These are phyloP conservation scores for Lactarius trivialis DNA, from an alignment of 768 basidiomycete species.

Conservation along the genomic window DNA sequence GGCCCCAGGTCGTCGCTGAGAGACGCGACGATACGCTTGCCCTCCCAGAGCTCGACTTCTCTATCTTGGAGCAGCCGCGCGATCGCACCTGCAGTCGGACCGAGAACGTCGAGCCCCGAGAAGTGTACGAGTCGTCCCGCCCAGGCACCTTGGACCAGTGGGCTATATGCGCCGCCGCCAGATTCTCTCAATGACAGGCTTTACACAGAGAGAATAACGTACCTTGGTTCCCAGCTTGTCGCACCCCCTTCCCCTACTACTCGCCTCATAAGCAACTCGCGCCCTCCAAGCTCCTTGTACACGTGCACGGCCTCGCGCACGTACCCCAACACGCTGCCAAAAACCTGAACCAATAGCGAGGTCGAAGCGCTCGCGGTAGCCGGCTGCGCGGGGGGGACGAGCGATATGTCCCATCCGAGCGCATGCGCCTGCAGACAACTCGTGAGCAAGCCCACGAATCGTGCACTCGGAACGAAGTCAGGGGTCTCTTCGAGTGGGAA, in stretches of 20 bases:
- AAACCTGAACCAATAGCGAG: constrained; percentile 47
- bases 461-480: constrained; percentile 40
- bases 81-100: constrained; percentile 56
- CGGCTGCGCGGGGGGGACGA: constrained; percentile 50
- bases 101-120: constrained; percentile 57
- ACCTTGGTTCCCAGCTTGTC: constrained; percentile 53
- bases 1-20: constrained; percentile 42
- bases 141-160: constrained; percentile 54
- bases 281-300: constrained; percentile 63
- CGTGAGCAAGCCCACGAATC: constrained; percentile 54
- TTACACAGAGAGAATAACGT: not conserved
- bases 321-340: constrained; percentile 54
- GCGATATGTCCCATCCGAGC: constrained; percentile 58
- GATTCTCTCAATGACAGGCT: not conserved
- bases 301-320: constrained; percentile 53
- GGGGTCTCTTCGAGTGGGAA: constrained; percentile 37
- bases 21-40: constrained; percentile 49
- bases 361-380: constrained; percentile 60
- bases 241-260: constrained; percentile 52
- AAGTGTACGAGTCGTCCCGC: constrained; percentile 52
- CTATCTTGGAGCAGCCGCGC: constrained; percentile 54
- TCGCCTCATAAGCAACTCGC: constrained; percentile 59
- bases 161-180: constrained; percentile 28
- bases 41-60: constrained; percentile 60
- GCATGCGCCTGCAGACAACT: constrained; percentile 57